Conservation (phyloP, 306 rosid genomes). For the Corylus avellana region DNA sequence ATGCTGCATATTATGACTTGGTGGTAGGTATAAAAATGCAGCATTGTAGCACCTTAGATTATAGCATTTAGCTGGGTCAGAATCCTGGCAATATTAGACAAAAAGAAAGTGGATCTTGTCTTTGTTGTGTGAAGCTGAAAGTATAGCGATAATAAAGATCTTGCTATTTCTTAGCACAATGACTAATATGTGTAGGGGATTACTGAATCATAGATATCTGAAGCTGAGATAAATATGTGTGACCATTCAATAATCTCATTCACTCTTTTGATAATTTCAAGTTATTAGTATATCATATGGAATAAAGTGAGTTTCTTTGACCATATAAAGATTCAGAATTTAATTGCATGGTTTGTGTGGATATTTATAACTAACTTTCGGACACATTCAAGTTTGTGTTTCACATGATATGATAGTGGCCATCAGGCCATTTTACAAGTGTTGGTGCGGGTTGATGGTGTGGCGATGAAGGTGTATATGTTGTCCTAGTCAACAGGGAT, state of each 20-base stretch:
- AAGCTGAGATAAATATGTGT: background rate
- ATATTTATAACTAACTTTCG: background rate
- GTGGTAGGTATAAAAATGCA: constrained; percentile 65
- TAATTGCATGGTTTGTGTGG: background rate
- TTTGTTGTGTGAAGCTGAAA: background rate
- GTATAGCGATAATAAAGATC: background rate
- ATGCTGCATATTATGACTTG: constrained; percentile 80
- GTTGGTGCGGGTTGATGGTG: background rate
- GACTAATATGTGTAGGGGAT: background rate
- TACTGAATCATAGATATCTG: background rate
- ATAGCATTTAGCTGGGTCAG: background rate
- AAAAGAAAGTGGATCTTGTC: background rate
- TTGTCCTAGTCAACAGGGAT: background rate
- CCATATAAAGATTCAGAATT: background rate
- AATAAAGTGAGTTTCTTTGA: background rate
- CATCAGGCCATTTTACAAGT: background rate
- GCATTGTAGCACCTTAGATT: constrained; percentile 2
- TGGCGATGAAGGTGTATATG: background rate
- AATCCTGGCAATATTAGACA: background rate
- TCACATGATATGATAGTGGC: background rate
- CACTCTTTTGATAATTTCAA: background rate
- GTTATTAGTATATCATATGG: background rate
- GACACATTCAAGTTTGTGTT: background rate
- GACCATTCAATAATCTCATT: background rate
- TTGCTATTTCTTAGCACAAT: background rate